Base-by-base conservation (phyloP, 2,329 filamentous ascomycete genomes). In the Colletotrichum sp. region DNA sequence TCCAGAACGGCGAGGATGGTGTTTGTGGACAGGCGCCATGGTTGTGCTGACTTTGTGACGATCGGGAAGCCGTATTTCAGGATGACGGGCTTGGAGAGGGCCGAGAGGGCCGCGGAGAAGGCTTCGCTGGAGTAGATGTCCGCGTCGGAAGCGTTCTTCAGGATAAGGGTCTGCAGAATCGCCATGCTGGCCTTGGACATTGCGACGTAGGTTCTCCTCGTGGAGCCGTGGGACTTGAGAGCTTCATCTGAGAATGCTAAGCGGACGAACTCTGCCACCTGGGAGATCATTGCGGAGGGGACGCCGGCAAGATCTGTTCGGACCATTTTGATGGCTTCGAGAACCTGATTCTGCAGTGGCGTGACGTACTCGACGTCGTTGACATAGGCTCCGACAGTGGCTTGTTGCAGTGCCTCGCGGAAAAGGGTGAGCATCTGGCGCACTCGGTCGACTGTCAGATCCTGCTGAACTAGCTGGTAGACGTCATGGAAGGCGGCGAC, bases 141-240 rank as follows among this genome's bases (percentile, higher is more conserved):
- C n/a, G 86, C 81, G 28, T 94, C 92, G 0, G 86, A 83, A 0
- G 92, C 89, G 77, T 95, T 92, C 18, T 87, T 85, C 6, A 92
- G 84, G 5, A 94, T 86, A 4, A 95, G 85, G 0, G 85, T 86
- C 77, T 94, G 89, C 3, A 98, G 84, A 61, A 95, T 90, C 3
- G 89, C 86, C 90, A 98, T 97, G 74, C 94, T 92, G 24, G 92
- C 91, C 83, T 97, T 98, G 2, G 96, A 95, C 81, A 99, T 91
- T 39, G 97, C 96, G 71, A 99, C 92, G 81, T 96, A 99, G 0
- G 95, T 98, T 8, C 95, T 94, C 72, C 92, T 92, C 67, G 39
- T 78, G 82, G 78, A 83, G 83, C 71, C 55, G 14, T 79, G 79
- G 78, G 85, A 71, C 9, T 79, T 80, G 48, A 77, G 80, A 75